Conservation (phyloP, 2,329 filamentous ascomycete genomes). For the Pseudogymnoascus sp. region DNA sequence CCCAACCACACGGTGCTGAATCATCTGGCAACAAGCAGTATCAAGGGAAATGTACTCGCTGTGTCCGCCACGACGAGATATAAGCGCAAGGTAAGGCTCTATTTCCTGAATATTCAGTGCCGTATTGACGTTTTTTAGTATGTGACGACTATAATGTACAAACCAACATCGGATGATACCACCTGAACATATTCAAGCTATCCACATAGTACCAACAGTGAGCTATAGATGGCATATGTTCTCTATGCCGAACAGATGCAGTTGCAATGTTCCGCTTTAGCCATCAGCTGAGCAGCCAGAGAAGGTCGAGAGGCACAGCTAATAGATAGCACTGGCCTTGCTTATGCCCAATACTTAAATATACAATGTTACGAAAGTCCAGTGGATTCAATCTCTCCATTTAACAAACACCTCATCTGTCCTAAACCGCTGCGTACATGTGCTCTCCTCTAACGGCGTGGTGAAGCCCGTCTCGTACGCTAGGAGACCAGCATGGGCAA, state of each 20-base stretch:
- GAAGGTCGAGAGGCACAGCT: not conserved
- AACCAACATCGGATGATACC: conserved; percentile 55
- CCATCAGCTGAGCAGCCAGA: not conserved
- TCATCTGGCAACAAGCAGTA: conserved; percentile 93
- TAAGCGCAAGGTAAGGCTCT: conserved; percentile 68
- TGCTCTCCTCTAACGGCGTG: conserved; percentile 71
- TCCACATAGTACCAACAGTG: not conserved
- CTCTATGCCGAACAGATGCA: not conserved
- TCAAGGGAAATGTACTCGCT: conserved; percentile 91
- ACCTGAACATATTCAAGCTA: conserved; percentile 3
- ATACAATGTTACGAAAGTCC: not conserved
- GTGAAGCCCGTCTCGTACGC: conserved; percentile 74
- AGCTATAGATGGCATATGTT: conserved; percentile 3
- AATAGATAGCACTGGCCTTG: not conserved
- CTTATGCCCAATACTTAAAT: not conserved
- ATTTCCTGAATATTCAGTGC: not conserved
- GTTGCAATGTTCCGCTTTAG: not conserved
- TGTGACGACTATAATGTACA: conserved; percentile 95
- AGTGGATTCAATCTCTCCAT: conserved; percentile 55
- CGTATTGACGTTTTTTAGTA: conserved; percentile 51
- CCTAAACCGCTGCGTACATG: conserved; percentile 75
- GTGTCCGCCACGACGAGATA: conserved; percentile 97
- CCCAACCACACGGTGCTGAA: conserved; percentile 97
- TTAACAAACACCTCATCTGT: conserved; percentile 75
- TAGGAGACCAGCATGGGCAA: conserved; percentile 86